Percentiles rank a stretch among this genome's conserved stretches.
phyloP scores from a whole-genome alignment of 116 monocot species.

The Zostera marina region DNA sequence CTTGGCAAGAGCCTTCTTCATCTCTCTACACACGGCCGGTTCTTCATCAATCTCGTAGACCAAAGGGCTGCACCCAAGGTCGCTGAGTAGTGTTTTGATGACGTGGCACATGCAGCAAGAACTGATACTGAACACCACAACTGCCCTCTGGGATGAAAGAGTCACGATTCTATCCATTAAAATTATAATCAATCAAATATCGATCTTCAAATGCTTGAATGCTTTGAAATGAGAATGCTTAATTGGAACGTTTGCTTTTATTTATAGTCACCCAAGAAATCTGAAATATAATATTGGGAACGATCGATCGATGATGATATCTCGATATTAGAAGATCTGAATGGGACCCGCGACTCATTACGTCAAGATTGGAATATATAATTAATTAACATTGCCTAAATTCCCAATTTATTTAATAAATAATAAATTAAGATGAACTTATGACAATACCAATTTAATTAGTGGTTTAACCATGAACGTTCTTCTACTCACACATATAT shows the following conservation, averaged over 20 bases:
- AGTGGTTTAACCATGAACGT: too few species aligned
- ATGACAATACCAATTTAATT: too few species aligned
- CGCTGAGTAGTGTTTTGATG: slow-evolving; percentile 23
- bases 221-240: not conserved
- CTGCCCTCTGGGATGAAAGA: slow-evolving; percentile 16
- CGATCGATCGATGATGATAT: not conserved
- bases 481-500: too few species aligned
- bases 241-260: not conserved
- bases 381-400: too few species aligned
- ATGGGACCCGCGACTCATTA: too few species aligned
- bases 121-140: slow-evolving; percentile 24
- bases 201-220: too few species aligned
- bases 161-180: slow-evolving; percentile 17
- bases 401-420: too few species aligned
- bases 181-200: not conserved
- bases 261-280: not conserved
- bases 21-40: slow-evolving; percentile 25
- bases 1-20: slow-evolving; percentile 26
- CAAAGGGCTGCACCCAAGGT: slow-evolving; percentile 27
- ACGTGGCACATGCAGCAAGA: slow-evolving; percentile 34
- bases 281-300: not conserved
- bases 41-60: slow-evolving; percentile 33
- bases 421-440: too few species aligned
- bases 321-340: too few species aligned
- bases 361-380: too few species aligned